A percentile compares a stretch with the other conserved stretches of the same genome.
phyloP scores from a whole-genome alignment of 768 basidiomycete genomes.

The Termitomyces sp. region DNA sequence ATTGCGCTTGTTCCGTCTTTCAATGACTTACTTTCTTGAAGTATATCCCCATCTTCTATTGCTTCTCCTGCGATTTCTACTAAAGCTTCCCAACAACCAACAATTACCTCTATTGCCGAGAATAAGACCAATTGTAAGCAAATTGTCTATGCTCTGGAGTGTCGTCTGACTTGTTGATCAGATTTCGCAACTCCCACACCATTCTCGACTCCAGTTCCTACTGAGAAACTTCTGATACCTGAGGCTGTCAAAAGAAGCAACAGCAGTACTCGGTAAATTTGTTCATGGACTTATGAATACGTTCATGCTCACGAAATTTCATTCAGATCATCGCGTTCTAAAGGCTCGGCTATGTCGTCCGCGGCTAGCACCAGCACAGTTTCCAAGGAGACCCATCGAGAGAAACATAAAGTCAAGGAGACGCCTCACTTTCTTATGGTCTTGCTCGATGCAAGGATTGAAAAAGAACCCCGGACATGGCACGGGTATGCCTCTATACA shows the following conservation, averaged over 20 bases:
- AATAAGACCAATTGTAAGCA: neutral
- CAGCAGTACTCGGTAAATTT: constrained; percentile 7
- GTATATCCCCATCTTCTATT: constrained; percentile 7
- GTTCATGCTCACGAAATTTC: neutral
- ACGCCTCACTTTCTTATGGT: constrained; percentile 30
- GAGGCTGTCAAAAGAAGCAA: constrained; percentile 3
- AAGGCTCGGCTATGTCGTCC: constrained; percentile 6
- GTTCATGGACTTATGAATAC: neutral
- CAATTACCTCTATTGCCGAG: neutral
- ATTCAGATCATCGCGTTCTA: constrained; percentile 11
- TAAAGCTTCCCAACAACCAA: neutral
- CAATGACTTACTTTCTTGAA: neutral
- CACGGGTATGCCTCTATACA: constrained; percentile 30
- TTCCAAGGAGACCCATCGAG: constrained; percentile 11
- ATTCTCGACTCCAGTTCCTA: neutral
- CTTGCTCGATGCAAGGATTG: constrained; percentile 29
- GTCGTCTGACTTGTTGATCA: neutral
- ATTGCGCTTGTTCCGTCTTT: neutral
- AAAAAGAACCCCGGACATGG: constrained; percentile 30
- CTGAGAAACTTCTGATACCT: constrained; percentile 1
- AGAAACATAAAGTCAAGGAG: constrained; percentile 12
- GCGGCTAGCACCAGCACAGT: constrained; percentile 11
- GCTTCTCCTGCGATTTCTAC: neutral
- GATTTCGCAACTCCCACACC: constrained; percentile 3
- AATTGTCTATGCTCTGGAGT: neutral